Conservation (phyloP, 768 basidiomycete genomes). For the Boletellus ananas region DNA sequence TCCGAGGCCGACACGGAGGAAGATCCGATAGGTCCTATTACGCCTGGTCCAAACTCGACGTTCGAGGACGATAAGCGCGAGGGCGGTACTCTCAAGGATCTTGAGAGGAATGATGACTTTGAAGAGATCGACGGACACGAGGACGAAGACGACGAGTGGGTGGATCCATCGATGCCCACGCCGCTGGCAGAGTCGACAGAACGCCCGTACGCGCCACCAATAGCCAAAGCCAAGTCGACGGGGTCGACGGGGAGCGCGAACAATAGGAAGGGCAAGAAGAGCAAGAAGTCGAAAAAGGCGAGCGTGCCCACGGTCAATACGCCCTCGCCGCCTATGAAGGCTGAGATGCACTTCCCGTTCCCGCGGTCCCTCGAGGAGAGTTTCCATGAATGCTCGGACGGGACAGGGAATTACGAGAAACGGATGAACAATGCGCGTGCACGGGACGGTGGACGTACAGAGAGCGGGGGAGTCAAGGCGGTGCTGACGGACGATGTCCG, state of each 20-base stretch:
- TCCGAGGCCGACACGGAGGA: constrained; percentile 69
- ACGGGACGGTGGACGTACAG: constrained; percentile 77
- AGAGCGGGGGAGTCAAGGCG: constrained; percentile 83
- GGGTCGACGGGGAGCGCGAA: constrained; percentile 22
- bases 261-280: constrained; percentile 31
- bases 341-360: constrained; percentile 55
- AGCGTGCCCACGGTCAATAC: constrained; percentile 39
- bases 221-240: constrained; percentile 26
- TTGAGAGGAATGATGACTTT: constrained; percentile 29
- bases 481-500: constrained; percentile 46
- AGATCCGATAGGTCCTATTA: constrained; percentile 65
- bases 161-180: constrained; percentile 57
- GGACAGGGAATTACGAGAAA: constrained; percentile 32
- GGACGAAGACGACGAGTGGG: constrained; percentile 55
- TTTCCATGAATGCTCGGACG: constrained; percentile 25
- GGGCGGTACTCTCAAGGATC: constrained; percentile 16
- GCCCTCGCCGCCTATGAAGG: constrained; percentile 28
- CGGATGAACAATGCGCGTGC: constrained; percentile 74
- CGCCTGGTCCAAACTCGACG: constrained; percentile 51
- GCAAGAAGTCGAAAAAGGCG: constrained; percentile 36
- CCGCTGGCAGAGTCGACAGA: constrained; percentile 25
- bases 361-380: constrained; percentile 48
- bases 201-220: constrained; percentile 26
- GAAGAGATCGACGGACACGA: constrained; percentile 29
- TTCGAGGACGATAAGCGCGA: constrained; percentile 24